Conservation (phyloP, 306 rosid genomes). For the Benincasa hispida region DNA sequence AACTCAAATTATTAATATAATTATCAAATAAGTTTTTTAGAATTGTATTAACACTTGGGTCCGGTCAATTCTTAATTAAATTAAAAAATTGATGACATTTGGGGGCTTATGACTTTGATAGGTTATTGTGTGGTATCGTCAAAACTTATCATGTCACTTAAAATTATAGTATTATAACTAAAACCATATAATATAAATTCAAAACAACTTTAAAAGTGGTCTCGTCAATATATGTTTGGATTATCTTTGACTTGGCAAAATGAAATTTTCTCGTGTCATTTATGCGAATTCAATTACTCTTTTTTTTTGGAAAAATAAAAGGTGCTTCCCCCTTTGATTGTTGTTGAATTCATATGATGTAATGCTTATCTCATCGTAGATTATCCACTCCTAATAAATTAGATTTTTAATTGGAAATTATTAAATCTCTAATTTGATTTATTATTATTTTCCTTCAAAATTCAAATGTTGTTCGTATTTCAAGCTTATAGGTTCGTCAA, state of each 20-base stretch:
- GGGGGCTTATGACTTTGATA: neutral
- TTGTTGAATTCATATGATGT: neutral
- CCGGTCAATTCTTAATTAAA: neutral
- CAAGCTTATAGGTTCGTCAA: neutral
- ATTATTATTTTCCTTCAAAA: neutral
- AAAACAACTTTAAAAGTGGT: neutral
- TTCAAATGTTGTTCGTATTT: neutral
- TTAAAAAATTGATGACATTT: neutral
- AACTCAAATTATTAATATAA: too few species aligned
- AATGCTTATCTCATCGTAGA: neutral
- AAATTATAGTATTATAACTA: neutral
- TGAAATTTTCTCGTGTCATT: neutral
- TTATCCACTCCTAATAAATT: neutral
- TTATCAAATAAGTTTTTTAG: neutral
- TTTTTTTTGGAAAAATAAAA: neutral
- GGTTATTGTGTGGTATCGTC: neutral
- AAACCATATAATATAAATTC: neutral
- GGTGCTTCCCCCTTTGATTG: neutral
- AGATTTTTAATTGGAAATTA: neutral
- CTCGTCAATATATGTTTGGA: neutral
- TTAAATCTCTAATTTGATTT: neutral
- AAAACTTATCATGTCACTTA: neutral
- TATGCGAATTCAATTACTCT: neutral
- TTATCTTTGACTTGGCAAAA: neutral
- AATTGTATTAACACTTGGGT: too few species aligned